Evolutionary conservation across 2,329 filamentous ascomycete genomes (phyloP), one percentile per base, ranked within the genome.

Genomic region (Alternaria sp.): DNA sequence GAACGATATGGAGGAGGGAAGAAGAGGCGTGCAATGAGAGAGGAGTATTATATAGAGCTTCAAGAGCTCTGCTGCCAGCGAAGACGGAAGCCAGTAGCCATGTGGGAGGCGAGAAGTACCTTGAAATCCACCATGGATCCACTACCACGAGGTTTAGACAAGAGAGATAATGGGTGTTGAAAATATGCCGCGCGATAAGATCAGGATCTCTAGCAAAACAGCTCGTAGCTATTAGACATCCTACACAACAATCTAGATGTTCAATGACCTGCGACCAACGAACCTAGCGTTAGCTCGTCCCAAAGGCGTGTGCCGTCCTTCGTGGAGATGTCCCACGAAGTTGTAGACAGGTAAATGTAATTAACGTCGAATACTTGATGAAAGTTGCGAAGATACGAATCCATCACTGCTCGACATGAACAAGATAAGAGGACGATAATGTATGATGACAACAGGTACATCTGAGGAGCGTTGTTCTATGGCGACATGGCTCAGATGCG

Each of bases 271-370:
- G 36, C 36, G 15, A 40, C 5, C 36, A 40, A 40, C 36, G 8
- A 40, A 15, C n/a, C 8, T 10, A 6, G 0, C 4, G 17, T 40
- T n/a, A 40, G 36, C 36, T 8, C 0, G 15, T 40, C 15, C 2
- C 0, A 40, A 10, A 10, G 36, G 36, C 36, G 1, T 15, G 4
- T 40, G 15, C 15, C 1, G 15, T 2, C 2, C 15, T 40, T 40
- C 2, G 36, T 40, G 36, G 0, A 40, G 32, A 36, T 1, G 6
- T 4, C 15, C 0, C 7, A 0, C 32, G 4, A 36, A 7, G 8
- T 5, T 3, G n/a, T 3, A 5, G 4, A 36, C 0, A 1, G 0
- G 7, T 36, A 4, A 7, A 5, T 36, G 15, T 3, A 36, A n/a
- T 10, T 17, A 5, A 40, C 0, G 15, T 40, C 1, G 36, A 40